phyloP scores from a whole-genome alignment of 2,329 filamentous ascomycete species.

The Podosphaera fusca region DNA sequence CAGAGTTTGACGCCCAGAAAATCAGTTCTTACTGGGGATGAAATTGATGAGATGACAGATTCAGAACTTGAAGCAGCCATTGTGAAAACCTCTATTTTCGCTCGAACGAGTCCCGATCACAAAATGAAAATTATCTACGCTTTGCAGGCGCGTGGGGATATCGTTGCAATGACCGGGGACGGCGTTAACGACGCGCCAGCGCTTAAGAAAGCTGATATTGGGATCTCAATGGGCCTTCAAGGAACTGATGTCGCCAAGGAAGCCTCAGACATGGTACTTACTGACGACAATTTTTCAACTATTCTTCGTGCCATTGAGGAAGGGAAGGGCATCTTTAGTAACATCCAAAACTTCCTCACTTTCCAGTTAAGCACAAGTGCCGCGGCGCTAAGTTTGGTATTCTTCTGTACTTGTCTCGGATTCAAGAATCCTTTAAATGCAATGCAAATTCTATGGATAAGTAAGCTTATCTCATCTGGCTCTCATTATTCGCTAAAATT shows the following conservation, averaged over 20 bases:
- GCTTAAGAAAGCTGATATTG: slow-evolving; percentile 91
- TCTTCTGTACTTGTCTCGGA: slow-evolving; percentile 77
- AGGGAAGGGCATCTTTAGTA: slow-evolving; percentile 98
- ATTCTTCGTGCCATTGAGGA: slow-evolving; percentile 93
- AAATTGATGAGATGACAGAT: slow-evolving; percentile 82
- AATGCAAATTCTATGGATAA: slow-evolving; percentile 99
- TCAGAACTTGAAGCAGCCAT: slow-evolving; percentile 67
- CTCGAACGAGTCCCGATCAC: slow-evolving; percentile 86
- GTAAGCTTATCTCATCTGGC: slow-evolving; percentile 30
- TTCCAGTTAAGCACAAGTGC: slow-evolving; percentile 97
- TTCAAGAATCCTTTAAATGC: slow-evolving; percentile 92
- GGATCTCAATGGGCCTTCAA: slow-evolving; percentile 85
- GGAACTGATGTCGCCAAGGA: slow-evolving; percentile 96
- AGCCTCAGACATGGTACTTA: slow-evolving; percentile 80
- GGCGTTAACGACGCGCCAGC: slow-evolving; percentile 95
- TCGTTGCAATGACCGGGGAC: slow-evolving; percentile 97
- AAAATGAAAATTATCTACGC: slow-evolving; percentile 93
- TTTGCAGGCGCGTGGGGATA: slow-evolving; percentile 76
- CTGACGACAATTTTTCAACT: slow-evolving; percentile 72
- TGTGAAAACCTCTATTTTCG: slow-evolving; percentile 78
- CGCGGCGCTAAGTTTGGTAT: slow-evolving; percentile 71
- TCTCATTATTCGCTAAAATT: slow-evolving; percentile 3
- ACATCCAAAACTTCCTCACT: slow-evolving; percentile 97
- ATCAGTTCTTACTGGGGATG: slow-evolving; percentile 64
- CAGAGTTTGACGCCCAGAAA: slow-evolving; percentile 35